Evolutionary conservation across 345 rosid species (phyloP).

Genomic region (Camelina hispida): DNA sequence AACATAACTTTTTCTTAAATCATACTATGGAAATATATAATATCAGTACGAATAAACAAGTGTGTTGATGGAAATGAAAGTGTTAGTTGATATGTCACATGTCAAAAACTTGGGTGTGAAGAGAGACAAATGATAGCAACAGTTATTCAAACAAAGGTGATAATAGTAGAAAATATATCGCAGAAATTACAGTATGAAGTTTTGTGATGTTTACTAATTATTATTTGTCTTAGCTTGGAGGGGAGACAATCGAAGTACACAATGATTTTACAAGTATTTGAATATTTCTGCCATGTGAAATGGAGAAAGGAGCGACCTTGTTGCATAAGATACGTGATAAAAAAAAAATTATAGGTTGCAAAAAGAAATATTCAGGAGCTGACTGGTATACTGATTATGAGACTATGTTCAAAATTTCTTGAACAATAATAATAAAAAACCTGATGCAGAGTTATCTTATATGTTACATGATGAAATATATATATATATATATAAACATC

Average conservation of each 20-base stretch:
- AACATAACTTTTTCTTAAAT: background rate
- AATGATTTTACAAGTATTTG: conserved; percentile 22
- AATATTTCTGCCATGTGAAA: conserved; percentile 34
- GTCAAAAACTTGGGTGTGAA: conserved; percentile 31
- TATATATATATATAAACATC: too few relatives aligned
- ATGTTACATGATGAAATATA: background rate
- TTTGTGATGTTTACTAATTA: conserved; percentile 25
- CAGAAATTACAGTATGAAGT: conserved; percentile 2
- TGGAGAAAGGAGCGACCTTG: conserved; percentile 18
- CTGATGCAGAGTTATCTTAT: background rate
- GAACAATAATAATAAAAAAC: too few relatives aligned
- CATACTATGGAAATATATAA: background rate
- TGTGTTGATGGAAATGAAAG: conserved; percentile 28
- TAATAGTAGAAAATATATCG: background rate
- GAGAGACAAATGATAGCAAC: conserved; percentile 27
- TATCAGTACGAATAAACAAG: background rate
- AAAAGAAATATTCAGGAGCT: background rate
- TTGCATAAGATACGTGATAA: background rate
- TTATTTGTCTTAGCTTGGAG: conserved; percentile 34
- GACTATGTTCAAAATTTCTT: background rate
- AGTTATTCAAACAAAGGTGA: conserved; percentile 11
- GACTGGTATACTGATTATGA: background rate
- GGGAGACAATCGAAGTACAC: conserved; percentile 23
- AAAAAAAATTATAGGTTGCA: background rate
- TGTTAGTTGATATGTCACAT: conserved; percentile 38